Percentiles rank a stretch among this genome's conserved stretches.
These are phyloP conservation scores for Paecilomyces sp. DNA, from an alignment of 2,329 filamentous ascomycete genomes.

Conservation along the genomic window DNA sequence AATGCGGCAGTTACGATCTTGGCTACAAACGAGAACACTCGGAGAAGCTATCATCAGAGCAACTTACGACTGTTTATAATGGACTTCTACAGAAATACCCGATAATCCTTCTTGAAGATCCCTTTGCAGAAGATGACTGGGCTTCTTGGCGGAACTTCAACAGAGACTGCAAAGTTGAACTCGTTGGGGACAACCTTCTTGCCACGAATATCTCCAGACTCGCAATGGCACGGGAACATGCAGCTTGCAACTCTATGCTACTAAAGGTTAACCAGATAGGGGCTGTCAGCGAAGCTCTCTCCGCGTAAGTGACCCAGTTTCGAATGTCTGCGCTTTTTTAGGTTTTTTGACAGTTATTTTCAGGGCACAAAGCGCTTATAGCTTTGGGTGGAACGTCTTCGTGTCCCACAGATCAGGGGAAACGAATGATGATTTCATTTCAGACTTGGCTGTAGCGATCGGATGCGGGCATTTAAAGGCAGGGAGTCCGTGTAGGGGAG, in stretches of 20 bases:
- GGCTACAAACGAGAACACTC: conserved; percentile 28
- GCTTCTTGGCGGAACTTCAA: conserved; percentile 28
- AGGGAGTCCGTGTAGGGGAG: conserved; percentile 33
- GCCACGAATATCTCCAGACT: conserved; percentile 32
- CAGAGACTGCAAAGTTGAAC: conserved; percentile 23
- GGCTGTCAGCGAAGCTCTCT: conserved; percentile 33
- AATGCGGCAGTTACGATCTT: conserved; percentile 26
- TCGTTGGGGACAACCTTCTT: conserved; percentile 37
- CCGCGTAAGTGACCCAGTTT: conserved; percentile 21
- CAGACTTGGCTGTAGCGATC: conserved; percentile 34
- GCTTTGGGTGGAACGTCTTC: conserved; percentile 33
- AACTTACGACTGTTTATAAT: conserved; percentile 25
- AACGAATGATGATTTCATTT: conserved; percentile 39
- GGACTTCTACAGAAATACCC: conserved; percentile 28
- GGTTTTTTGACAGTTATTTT: background rate
- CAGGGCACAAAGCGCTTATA: conserved; percentile 24
- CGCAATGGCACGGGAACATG: conserved; percentile 25
- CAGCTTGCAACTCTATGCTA: conserved; percentile 34
- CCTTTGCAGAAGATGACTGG: conserved; percentile 37
- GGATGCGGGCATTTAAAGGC: conserved; percentile 35
- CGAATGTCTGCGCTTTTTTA: background rate
- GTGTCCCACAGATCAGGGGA: conserved; percentile 39
- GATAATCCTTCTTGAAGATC: conserved; percentile 34
- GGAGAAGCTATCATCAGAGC: conserved; percentile 12
- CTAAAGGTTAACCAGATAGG: conserved; percentile 41